A percentile compares a stretch with the other conserved stretches of the same genome.
phyloP scores from a whole-genome alignment of 192 early-diverging fungal genomes.

The Coemansia sp. region DNA sequence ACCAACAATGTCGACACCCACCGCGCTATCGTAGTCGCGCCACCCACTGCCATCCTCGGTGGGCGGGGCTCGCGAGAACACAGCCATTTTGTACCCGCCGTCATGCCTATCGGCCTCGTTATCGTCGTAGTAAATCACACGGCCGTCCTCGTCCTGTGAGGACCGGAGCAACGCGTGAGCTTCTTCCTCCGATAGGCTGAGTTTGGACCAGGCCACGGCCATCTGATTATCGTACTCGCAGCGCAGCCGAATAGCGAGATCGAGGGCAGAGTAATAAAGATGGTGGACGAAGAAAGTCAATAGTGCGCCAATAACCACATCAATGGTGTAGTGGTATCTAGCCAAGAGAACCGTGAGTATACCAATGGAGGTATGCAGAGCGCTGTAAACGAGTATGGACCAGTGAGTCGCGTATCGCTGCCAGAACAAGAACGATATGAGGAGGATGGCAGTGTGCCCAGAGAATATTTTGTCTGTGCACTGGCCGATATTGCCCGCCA shows the following conservation, averaged over 20 bases:
- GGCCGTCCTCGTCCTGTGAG: background rate
- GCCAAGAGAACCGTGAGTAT: constrained; percentile 56
- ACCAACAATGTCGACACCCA: constrained; percentile 26
- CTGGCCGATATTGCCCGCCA: constrained; percentile 53
- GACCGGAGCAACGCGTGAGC: background rate
- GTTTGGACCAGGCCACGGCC: constrained; percentile 3
- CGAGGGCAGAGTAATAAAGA: constrained; percentile 56
- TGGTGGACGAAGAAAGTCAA: constrained; percentile 59
- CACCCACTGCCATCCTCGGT: background rate
- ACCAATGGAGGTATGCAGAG: constrained; percentile 36
- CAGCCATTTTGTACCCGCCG: constrained; percentile 15
- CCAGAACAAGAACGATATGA: constrained; percentile 58
- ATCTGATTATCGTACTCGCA: background rate
- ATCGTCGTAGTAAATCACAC: constrained; percentile 2
- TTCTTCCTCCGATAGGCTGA: background rate
- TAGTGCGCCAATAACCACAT: constrained; percentile 58
- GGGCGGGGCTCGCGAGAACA: constrained; percentile 13
- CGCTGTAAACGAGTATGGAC: constrained; percentile 41
- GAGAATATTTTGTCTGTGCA: constrained; percentile 68
- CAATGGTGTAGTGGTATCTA: constrained; percentile 62
- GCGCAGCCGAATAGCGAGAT: constrained; percentile 17
- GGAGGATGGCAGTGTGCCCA: constrained; percentile 60
- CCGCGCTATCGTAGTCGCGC: constrained; percentile 37
- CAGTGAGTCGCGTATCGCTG: constrained; percentile 54
- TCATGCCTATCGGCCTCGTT: background rate